phyloP scores from a whole-genome alignment of 2,329 filamentous ascomycete species.

The Cryphonectria carpinicola region DNA sequence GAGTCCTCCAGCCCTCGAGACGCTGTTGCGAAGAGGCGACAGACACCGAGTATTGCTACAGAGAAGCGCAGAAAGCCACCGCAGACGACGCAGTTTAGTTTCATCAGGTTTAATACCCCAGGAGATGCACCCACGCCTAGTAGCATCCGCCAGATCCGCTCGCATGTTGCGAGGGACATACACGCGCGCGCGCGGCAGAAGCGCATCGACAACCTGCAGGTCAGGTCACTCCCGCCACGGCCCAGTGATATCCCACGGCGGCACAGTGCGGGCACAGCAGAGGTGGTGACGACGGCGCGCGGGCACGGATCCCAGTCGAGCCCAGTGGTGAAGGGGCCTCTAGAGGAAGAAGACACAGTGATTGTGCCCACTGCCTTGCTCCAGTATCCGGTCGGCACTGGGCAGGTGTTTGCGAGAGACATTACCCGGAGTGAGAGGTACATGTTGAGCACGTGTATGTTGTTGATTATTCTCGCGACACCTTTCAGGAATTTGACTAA shows the following conservation, averaged over 20 bases:
- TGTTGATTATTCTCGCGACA: background rate
- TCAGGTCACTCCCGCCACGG: background rate
- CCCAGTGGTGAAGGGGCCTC: background rate
- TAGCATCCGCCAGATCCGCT: conserved; percentile 1
- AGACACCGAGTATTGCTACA: background rate
- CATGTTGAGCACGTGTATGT: conserved; percentile 8
- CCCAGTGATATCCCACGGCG: background rate
- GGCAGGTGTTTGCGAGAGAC: conserved; percentile 3
- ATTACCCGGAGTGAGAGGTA: conserved; percentile 1
- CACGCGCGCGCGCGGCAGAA: conserved; percentile 7
- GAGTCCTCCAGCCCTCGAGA: background rate
- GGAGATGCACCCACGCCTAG: background rate
- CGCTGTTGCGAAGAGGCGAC: background rate
- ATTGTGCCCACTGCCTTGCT: background rate
- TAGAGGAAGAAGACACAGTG: background rate
- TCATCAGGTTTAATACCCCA: background rate
- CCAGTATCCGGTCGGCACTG: background rate
- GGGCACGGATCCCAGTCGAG: background rate
- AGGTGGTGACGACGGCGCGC: background rate
- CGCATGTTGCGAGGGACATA: conserved; percentile 4
- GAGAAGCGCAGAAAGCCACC: background rate
- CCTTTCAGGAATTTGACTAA: background rate
- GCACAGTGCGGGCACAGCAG: background rate
- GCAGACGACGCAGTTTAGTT: conserved; percentile 1
- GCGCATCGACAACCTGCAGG: conserved; percentile 9